Conservation (phyloP, 768 basidiomycete species). For the Lactarius hengduanensis region DNA sequence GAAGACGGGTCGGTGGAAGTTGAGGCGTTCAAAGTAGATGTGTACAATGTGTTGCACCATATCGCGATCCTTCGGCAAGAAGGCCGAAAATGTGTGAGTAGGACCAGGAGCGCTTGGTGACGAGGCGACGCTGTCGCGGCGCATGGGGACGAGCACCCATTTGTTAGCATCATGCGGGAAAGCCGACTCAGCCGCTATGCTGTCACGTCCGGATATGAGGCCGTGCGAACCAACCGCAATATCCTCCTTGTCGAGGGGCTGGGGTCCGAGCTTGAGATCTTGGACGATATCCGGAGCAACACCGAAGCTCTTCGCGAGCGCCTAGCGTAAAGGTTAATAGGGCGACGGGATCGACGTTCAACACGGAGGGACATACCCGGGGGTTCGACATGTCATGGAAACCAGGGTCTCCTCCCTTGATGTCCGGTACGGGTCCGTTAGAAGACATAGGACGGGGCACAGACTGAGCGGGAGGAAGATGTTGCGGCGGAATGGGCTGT, state of each 20-base stretch:
- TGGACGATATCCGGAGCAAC: constrained; percentile 69
- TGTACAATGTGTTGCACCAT: constrained; percentile 62
- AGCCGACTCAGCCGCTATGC: constrained; percentile 51
- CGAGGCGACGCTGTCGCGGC: constrained; percentile 44
- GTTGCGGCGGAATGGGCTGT: constrained; percentile 39
- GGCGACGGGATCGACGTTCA: constrained; percentile 8
- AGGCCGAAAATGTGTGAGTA: constrained; percentile 49
- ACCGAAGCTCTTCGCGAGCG: constrained; percentile 77
- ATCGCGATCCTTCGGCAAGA: constrained; percentile 74
- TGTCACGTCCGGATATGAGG: constrained; percentile 67
- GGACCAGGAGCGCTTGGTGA: constrained; percentile 30
- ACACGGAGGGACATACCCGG: constrained; percentile 40
- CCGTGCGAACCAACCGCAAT: constrained; percentile 74
- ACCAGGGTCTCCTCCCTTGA: constrained; percentile 77
- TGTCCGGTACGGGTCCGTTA: constrained; percentile 35
- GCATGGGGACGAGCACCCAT: constrained; percentile 58
- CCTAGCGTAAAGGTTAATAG: constrained; percentile 36
- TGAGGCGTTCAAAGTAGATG: constrained; percentile 75
- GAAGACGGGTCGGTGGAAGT: constrained; percentile 77
- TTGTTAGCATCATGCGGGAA: constrained; percentile 57
- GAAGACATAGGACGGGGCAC: constrained; percentile 34
- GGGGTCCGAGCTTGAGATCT: constrained; percentile 54
- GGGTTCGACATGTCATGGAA: constrained; percentile 77
- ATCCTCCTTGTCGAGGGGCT: constrained; percentile 60
- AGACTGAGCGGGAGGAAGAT: constrained; percentile 40